These are phyloP conservation scores for Lasiosphaeria ovina DNA, from an alignment of 495 filamentous ascomycete species.

Conservation along the genomic window DNA sequence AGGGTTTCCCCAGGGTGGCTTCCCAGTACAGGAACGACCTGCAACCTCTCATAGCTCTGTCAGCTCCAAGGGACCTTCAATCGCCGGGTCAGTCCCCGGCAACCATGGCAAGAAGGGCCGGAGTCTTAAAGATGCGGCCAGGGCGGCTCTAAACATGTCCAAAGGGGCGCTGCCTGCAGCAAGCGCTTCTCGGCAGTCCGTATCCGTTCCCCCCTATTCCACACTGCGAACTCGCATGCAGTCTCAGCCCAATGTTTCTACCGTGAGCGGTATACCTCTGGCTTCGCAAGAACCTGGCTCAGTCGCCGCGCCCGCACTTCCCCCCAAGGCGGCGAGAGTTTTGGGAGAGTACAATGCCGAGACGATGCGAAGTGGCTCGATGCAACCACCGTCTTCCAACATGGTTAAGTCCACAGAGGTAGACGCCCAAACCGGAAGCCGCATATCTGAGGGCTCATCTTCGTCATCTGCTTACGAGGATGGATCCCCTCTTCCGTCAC, in stretches of 20 bases:
- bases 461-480: slow-evolving; percentile 46
- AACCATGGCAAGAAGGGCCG: slow-evolving; percentile 25
- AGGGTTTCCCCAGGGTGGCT: neutral
- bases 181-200: slow-evolving; percentile 4
- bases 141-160: slow-evolving; percentile 23
- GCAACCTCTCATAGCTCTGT: slow-evolving; percentile 19
- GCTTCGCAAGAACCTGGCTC: slow-evolving; percentile 1
- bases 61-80: slow-evolving; percentile 19
- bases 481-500: slow-evolving; percentile 38
- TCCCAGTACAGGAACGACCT: slow-evolving; percentile 13
- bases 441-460: slow-evolving; percentile 44
- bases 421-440: slow-evolving; percentile 15
- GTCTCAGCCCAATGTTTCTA: slow-evolving; percentile 9
- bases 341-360: slow-evolving; percentile 8
- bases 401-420: slow-evolving; percentile 16
- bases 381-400: slow-evolving; percentile 2
- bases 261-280: neutral
- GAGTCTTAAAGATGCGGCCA: slow-evolving; percentile 27
- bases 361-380: neutral
- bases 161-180: slow-evolving; percentile 8
- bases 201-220: slow-evolving; percentile 16
- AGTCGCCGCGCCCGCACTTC: neutral
- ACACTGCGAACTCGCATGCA: slow-evolving; percentile 19
- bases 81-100: slow-evolving; percentile 13
- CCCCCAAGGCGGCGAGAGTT: neutral